A percentile compares a stretch with the other conserved stretches of the same genome.
These are phyloP conservation scores for Retiboletus flavoniger DNA, from an alignment of 1,284 basidiomycete genomes.

Conservation along the genomic window DNA sequence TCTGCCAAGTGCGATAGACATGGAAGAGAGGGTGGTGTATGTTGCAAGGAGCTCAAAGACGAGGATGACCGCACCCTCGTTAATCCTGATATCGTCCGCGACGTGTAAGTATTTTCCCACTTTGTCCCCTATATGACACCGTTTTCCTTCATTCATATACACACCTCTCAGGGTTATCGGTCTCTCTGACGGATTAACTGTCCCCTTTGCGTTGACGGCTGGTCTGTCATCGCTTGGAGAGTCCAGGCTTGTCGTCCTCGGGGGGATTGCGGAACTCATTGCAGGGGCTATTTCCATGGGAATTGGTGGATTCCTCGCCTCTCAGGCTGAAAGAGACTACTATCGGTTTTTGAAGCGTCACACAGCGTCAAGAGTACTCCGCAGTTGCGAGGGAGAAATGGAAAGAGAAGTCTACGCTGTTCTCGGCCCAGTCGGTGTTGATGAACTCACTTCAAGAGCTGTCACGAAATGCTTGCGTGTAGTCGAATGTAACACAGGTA, in stretches of 20 bases:
- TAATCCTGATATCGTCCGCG: constrained; percentile 82
- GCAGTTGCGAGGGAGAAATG: constrained; percentile 91
- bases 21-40: constrained; percentile 58
- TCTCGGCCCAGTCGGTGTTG: constrained; percentile 85
- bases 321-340: constrained; percentile 94
- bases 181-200: constrained; percentile 93
- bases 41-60: constrained; percentile 79
- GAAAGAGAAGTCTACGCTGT: constrained; percentile 91
- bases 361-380: constrained; percentile 78
- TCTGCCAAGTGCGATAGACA: constrained; percentile 61
- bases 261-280: constrained; percentile 89
- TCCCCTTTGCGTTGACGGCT: constrained; percentile 88
- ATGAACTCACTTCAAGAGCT: constrained; percentile 74
- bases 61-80: constrained; percentile 77
- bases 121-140: not conserved
- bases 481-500: constrained; percentile 52
- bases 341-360: constrained; percentile 79
- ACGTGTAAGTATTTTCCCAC: constrained; percentile 55
- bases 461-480: constrained; percentile 76
- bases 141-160: constrained; percentile 7
- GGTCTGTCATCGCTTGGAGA: constrained; percentile 90
- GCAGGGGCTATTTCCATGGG: constrained; percentile 98
- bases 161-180: constrained; percentile 75
- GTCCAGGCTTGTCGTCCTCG: constrained; percentile 85
- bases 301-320: constrained; percentile 94